These are phyloP conservation scores for Handroanthus guayacan DNA, from an alignment of 257 asterid genomes.

Conservation along the genomic window DNA sequence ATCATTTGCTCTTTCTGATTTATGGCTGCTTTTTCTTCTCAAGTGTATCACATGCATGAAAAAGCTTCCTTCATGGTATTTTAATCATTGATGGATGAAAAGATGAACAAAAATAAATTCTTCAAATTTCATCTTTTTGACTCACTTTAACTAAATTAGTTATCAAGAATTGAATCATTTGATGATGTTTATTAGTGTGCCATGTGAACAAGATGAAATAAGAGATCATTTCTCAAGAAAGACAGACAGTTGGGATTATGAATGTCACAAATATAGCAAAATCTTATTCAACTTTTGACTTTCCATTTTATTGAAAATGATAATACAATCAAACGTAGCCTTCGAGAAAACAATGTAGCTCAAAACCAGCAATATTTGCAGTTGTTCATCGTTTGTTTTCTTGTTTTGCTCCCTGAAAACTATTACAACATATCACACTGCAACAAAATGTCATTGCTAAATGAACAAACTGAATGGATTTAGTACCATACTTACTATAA, in stretches of 20 bases:
- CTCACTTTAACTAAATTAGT: conserved; percentile 15
- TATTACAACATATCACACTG: neutral
- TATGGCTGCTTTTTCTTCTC: conserved; percentile 1
- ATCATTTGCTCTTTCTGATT: conserved; percentile 9
- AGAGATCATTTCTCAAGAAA: conserved; percentile 11
- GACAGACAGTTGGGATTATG: conserved; percentile 21
- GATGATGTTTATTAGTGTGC: conserved; percentile 12
- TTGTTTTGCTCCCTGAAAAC: neutral
- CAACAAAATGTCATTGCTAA: neutral
- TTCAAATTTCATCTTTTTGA: conserved; percentile 15
- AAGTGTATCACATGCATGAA: conserved; percentile 29
- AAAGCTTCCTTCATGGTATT: conserved; percentile 2
- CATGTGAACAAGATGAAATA: conserved; percentile 25
- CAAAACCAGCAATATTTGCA: conserved; percentile 8
- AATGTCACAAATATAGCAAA: conserved; percentile 18
- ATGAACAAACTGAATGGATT: conserved; percentile 13
- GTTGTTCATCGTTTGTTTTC: neutral
- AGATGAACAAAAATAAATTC: neutral
- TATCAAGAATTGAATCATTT: neutral
- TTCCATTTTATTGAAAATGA: conserved; percentile 23
- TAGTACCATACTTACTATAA: neutral
- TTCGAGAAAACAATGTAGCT: neutral
- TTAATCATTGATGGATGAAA: conserved; percentile 14
- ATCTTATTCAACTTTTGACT: conserved; percentile 27
- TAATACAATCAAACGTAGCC: neutral